phyloP scores from a whole-genome alignment of 1,284 basidiomycete species.

The Sporisorium reilianum region DNA sequence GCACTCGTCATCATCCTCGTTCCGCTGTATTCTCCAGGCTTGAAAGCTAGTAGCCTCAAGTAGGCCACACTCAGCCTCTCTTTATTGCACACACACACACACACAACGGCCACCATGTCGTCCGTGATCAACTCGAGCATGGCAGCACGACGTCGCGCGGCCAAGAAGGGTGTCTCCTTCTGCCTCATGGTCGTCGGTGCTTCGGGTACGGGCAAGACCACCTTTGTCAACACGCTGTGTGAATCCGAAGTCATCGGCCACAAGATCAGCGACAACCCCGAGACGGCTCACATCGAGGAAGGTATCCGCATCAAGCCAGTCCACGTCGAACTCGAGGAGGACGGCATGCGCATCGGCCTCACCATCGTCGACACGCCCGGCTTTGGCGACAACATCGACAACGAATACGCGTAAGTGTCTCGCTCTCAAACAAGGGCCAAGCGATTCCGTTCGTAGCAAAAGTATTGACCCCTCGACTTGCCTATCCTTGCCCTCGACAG shows the following conservation, averaged over 20 bases:
- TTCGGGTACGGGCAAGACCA: conserved; percentile 68
- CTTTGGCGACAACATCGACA: conserved; percentile 99
- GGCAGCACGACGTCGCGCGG: conserved; percentile 63
- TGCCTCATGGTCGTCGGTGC: conserved; percentile 69
- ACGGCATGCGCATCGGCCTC: conserved; percentile 95
- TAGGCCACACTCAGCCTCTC: background rate
- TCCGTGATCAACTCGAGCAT: conserved; percentile 48
- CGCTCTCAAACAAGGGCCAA: background rate
- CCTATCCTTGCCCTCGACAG: conserved; percentile 29
- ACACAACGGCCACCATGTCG: conserved; percentile 33
- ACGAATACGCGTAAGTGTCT: conserved; percentile 88
- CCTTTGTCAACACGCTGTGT: conserved; percentile 69
- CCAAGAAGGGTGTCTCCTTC: conserved; percentile 70
- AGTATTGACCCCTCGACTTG: background rate
- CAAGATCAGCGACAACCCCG: conserved; percentile 86
- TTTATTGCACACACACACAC: background rate
- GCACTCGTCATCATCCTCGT: background rate
- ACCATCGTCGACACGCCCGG: conserved; percentile 99
- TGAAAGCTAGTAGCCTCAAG: conserved; percentile 1
- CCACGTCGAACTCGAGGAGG: conserved; percentile 97
- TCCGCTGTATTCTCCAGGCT: background rate
- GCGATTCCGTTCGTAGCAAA: background rate
- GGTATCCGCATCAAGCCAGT: conserved; percentile 95
- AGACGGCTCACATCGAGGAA: conserved; percentile 92
- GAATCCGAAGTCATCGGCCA: conserved; percentile 73